Conservation (phyloP, 495 filamentous ascomycete species). For the Aspergillus carlsbadensis region DNA sequence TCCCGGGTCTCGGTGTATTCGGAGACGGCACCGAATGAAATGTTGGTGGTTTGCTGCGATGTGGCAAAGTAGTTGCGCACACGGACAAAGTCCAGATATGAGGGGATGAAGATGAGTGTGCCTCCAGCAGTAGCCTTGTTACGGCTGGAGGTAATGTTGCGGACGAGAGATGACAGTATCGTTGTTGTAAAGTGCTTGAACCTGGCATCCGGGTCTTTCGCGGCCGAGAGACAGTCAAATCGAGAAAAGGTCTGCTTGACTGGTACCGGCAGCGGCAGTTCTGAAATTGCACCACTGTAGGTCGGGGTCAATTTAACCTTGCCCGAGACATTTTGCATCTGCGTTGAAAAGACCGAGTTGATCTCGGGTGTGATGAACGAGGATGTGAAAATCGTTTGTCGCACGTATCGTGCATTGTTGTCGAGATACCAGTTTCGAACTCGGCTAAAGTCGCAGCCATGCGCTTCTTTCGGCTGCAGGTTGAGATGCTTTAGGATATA, state of each 20-base stretch:
- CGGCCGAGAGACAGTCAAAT: conserved; percentile 67
- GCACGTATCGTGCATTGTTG: conserved; percentile 71
- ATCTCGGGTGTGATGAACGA: conserved; percentile 88
- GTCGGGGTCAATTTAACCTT: conserved; percentile 66
- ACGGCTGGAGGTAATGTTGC: conserved; percentile 46
- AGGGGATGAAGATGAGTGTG: conserved; percentile 82
- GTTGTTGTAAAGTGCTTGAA: conserved; percentile 87
- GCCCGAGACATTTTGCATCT: conserved; percentile 78
- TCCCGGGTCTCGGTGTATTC: conserved; percentile 80
- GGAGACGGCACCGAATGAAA: conserved; percentile 82
- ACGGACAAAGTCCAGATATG: conserved; percentile 90
- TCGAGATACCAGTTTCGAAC: conserved; percentile 92
- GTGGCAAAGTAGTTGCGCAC: conserved; percentile 86
- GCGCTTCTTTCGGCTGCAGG: conserved; percentile 80
- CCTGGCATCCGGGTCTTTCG: conserved; percentile 79
- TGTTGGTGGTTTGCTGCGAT: conserved; percentile 59
- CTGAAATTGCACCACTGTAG: conserved; percentile 64
- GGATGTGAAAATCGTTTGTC: conserved; percentile 78
- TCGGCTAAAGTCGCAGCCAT: conserved; percentile 91
- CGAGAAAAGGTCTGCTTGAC: conserved; percentile 87
- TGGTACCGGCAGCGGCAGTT: conserved; percentile 62
- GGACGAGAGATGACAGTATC: conserved; percentile 69
- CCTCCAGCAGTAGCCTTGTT: conserved; percentile 46
- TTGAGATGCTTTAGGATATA: conserved; percentile 91
- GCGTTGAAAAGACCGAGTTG: conserved; percentile 70